phyloP scores from a whole-genome alignment of 768 basidiomycete genomes.

The Zangia roseola region DNA sequence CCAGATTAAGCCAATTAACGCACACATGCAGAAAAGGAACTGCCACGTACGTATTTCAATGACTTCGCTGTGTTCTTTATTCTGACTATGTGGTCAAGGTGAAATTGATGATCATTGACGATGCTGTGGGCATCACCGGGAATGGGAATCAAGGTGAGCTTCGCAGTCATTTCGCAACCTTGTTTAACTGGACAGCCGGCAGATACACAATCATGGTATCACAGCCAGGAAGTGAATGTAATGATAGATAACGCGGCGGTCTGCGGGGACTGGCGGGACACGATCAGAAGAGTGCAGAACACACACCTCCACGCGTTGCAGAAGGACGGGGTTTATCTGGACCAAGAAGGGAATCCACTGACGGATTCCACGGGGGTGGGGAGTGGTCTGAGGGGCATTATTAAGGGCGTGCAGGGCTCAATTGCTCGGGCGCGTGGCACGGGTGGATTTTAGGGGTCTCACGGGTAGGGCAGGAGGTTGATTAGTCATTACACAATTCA shows the following conservation, averaged over 20 bases:
- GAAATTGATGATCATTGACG: slow-evolving; percentile 68
- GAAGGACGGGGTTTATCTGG: slow-evolving; percentile 58
- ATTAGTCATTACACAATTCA: slow-evolving; percentile 22
- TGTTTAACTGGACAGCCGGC: not conserved
- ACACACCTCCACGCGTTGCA: slow-evolving; percentile 47
- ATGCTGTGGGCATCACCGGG: slow-evolving; percentile 61
- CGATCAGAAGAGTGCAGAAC: slow-evolving; percentile 52
- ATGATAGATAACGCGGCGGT: slow-evolving; percentile 57
- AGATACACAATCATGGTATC: slow-evolving; percentile 72
- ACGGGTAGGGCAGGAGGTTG: not conserved
- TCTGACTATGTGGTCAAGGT: slow-evolving; percentile 31
- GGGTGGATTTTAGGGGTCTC: slow-evolving; percentile 35
- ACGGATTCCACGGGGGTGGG: slow-evolving; percentile 39
- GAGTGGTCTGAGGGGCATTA: slow-evolving; percentile 37
- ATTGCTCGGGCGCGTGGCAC: slow-evolving; percentile 42
- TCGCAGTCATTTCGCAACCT: not conserved
- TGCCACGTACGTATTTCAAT: slow-evolving; percentile 50
- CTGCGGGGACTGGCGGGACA: slow-evolving; percentile 55
- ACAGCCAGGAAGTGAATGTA: slow-evolving; percentile 68
- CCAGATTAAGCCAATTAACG: slow-evolving; percentile 62
- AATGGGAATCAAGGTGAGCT: slow-evolving; percentile 64
- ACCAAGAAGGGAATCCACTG: slow-evolving; percentile 41
- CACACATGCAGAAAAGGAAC: slow-evolving; percentile 64
- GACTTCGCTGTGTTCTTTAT: not conserved
- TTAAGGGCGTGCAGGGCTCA: slow-evolving; percentile 43